These are phyloP conservation scores for Amborella trichopoda DNA, from an alignment of 164 flowering plant genomes.

Conservation along the genomic window DNA sequence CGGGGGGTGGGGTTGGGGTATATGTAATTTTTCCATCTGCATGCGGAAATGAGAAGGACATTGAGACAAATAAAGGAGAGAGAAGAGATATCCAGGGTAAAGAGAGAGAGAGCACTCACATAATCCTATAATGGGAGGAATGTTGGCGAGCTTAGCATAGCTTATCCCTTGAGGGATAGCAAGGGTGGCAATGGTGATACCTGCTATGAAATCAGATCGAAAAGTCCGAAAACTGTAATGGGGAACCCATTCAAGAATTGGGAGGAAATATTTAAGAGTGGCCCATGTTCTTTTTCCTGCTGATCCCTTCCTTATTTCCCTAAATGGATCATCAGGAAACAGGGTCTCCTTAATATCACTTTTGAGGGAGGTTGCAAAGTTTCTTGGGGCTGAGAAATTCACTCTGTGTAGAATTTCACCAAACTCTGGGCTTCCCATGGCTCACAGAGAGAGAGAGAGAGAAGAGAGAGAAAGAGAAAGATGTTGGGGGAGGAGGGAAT, in stretches of 20 bases:
- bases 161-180: constrained; percentile 78
- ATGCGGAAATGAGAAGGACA: no score
- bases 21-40: no score
- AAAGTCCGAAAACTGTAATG: constrained; percentile 26
- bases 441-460: no score
- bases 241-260: constrained; percentile 54
- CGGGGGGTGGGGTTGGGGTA: no score
- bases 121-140: constrained; percentile 60
- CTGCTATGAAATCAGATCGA: constrained; percentile 42
- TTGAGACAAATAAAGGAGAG: no score
- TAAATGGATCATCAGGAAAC: background rate
- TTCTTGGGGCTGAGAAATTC: no score
- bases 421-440: no score
- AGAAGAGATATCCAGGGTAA: no score
- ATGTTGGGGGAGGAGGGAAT: no score
- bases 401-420: no score
- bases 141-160: constrained; percentile 50
- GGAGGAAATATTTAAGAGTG: constrained; percentile 39
- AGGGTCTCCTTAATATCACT: constrained; percentile 2
- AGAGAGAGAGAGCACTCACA: constrained; percentile 24
- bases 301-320: background rate
- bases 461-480: no score
- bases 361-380: no score
- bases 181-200: constrained; percentile 65
- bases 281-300: constrained; percentile 6